Percentiles rank a stretch among this genome's conserved stretches.
Evolutionary conservation across 805 yeast species (phyloP).

Genomic region (Candida xiaguanensis): DNA sequence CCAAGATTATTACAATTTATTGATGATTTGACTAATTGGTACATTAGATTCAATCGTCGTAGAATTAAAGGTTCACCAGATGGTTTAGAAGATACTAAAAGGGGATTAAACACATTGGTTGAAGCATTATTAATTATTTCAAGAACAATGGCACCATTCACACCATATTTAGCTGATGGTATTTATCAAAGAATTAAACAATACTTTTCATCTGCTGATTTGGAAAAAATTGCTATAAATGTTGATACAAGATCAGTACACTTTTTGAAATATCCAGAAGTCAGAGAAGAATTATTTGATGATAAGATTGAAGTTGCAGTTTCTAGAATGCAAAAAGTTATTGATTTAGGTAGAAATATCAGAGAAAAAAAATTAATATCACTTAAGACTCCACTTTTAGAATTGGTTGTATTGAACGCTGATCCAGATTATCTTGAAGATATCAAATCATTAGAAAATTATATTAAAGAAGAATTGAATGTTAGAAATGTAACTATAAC

Average conservation of each 20-base stretch:
- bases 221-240: slow-evolving; percentile 39
- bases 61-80: slow-evolving; percentile 90
- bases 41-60: slow-evolving; percentile 95
- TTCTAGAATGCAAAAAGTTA: slow-evolving; percentile 93
- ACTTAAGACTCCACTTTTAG: slow-evolving; percentile 89
- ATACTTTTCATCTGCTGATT: slow-evolving; percentile 56
- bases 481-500: slow-evolving; percentile 86
- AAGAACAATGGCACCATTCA: slow-evolving; percentile 98
- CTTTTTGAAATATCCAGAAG: slow-evolving; percentile 86
- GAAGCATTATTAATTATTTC: slow-evolving; percentile 85
- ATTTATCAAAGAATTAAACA: slow-evolving; percentile 74
- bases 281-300: slow-evolving; percentile 76
- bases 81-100: slow-evolving; percentile 78
- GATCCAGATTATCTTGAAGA: slow-evolving; percentile 73
- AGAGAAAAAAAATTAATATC: slow-evolving; percentile 95
- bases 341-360: slow-evolving; percentile 92
- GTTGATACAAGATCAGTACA: slow-evolving; percentile 82
- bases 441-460: slow-evolving; percentile 69
- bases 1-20: slow-evolving; percentile 85
- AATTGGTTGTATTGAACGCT: slow-evolving; percentile 79
- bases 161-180: slow-evolving; percentile 91
- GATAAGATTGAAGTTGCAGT: slow-evolving; percentile 83
- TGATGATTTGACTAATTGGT: slow-evolving; percentile 97
- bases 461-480: slow-evolving; percentile 88
- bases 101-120: slow-evolving; percentile 85